Percentiles rank a stretch among this genome's conserved stretches.
Evolutionary conservation across 768 basidiomycete genomes (phyloP).

Genomic region (Boletus pseudopeckii): DNA sequence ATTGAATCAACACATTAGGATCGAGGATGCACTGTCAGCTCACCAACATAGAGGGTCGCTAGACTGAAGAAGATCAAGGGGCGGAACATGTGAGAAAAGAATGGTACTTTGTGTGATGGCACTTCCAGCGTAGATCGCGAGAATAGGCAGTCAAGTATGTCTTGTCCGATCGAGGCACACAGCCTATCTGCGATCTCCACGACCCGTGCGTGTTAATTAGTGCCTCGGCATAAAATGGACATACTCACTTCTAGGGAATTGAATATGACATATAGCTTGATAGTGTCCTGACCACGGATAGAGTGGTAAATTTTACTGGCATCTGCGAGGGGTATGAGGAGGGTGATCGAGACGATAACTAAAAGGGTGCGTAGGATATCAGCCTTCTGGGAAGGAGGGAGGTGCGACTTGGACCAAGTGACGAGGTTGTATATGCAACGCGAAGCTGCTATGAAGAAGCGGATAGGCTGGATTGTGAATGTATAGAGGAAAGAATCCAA

Average conservation of each 20-base stretch:
- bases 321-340: constrained; percentile 83
- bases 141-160: constrained; percentile 94
- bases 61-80: constrained; percentile 83
- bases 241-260: constrained; percentile 89
- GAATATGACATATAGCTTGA: constrained; percentile 98
- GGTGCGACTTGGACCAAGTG: constrained; percentile 47
- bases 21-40: constrained; percentile 20
- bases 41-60: constrained; percentile 80
- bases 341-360: constrained; percentile 65
- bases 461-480: constrained; percentile 95
- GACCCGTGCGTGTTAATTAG: background rate
- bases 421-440: constrained; percentile 52
- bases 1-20: background rate
- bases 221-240: background rate
- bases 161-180: constrained; percentile 96
- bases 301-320: constrained; percentile 98
- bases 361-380: constrained; percentile 84
- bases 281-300: constrained; percentile 96
- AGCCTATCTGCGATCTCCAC: constrained; percentile 88
- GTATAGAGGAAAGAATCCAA: constrained; percentile 97
- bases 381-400: constrained; percentile 88
- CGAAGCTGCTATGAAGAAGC: constrained; percentile 63
- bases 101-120: constrained; percentile 57
- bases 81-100: constrained; percentile 65
- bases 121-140: constrained; percentile 85